Evolutionary conservation across 129 eudicot species (phyloP).

Genomic region (Flaveria bidentis): DNA sequence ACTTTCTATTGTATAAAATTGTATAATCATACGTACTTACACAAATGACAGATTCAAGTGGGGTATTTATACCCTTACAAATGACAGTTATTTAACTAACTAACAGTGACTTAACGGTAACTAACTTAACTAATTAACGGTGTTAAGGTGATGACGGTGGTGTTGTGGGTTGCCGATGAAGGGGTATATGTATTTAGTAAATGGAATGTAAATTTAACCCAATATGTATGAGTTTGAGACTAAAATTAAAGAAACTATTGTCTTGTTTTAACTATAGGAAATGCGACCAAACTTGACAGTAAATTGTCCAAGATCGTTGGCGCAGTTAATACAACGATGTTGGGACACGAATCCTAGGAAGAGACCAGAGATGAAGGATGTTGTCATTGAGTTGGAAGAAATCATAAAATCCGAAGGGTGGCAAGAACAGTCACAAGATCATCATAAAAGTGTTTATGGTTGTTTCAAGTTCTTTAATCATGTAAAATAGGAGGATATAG

Average conservation of each 20-base stretch:
- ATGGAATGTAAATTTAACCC: no score
- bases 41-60: no score
- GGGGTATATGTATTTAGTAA: no score
- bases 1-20: no score
- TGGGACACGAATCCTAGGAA: conserved; percentile 42
- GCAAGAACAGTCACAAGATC: conserved; percentile 12
- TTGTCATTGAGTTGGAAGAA: conserved; percentile 32
- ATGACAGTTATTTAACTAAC: no score
- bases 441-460: neutral
- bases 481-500: neutral
- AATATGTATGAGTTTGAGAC: neutral
- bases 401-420: conserved; percentile 35
- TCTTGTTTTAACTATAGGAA: conserved; percentile 20
- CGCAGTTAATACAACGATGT: conserved; percentile 42
- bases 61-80: no score
- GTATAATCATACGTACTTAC: no score
- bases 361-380: conserved; percentile 49
- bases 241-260: neutral
- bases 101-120: no score
- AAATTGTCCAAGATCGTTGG: conserved; percentile 41
- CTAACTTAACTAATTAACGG: no score
- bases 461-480: conserved; percentile 30
- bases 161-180: no score
- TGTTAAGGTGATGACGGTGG: no score
- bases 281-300: conserved; percentile 42